Conservation (phyloP, 768 basidiomycete species). For the Amanita jacksonii region DNA sequence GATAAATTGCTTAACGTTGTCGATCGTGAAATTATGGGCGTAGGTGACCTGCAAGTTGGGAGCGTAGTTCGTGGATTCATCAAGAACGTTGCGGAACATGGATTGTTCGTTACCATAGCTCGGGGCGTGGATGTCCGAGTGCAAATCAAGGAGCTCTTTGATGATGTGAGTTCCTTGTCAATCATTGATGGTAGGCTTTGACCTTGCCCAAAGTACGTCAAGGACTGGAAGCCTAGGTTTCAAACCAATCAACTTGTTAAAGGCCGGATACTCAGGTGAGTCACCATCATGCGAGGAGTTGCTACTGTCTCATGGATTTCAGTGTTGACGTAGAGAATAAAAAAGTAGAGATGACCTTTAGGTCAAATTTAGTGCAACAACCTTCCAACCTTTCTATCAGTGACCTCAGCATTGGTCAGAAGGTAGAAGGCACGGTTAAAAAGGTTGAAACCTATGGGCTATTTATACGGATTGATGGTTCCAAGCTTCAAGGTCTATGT, state of each 20-base stretch:
- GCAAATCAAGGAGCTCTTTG: slow-evolving; percentile 89
- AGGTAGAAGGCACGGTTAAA: slow-evolving; percentile 70
- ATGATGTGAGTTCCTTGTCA: slow-evolving; percentile 42
- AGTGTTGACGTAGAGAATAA: slow-evolving; percentile 66
- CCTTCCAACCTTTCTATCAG: slow-evolving; percentile 29
- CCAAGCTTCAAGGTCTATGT: slow-evolving; percentile 82
- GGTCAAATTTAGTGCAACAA: slow-evolving; percentile 42
- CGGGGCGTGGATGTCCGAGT: slow-evolving; percentile 82
- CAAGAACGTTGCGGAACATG: slow-evolving; percentile 79
- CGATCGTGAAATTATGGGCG: slow-evolving; percentile 57
- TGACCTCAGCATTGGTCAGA: slow-evolving; percentile 72
- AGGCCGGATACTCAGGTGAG: slow-evolving; percentile 76
- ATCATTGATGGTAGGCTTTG: neutral
- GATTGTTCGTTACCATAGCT: slow-evolving; percentile 83
- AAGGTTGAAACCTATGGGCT: slow-evolving; percentile 82
- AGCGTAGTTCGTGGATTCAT: slow-evolving; percentile 80
- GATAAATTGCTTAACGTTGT: slow-evolving; percentile 37
- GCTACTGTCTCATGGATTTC: slow-evolving; percentile 2
- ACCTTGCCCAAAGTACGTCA: slow-evolving; percentile 56
- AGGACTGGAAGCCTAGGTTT: slow-evolving; percentile 90
- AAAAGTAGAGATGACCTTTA: slow-evolving; percentile 88
- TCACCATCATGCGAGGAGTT: neutral
- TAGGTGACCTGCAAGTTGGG: slow-evolving; percentile 61
- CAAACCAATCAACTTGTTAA: slow-evolving; percentile 73
- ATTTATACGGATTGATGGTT: slow-evolving; percentile 85